Evolutionary conservation across 257 asterid genomes (phyloP), one percentile per base, ranked within the genome.

Genomic region (Jacaranda mimosifolia): DNA sequence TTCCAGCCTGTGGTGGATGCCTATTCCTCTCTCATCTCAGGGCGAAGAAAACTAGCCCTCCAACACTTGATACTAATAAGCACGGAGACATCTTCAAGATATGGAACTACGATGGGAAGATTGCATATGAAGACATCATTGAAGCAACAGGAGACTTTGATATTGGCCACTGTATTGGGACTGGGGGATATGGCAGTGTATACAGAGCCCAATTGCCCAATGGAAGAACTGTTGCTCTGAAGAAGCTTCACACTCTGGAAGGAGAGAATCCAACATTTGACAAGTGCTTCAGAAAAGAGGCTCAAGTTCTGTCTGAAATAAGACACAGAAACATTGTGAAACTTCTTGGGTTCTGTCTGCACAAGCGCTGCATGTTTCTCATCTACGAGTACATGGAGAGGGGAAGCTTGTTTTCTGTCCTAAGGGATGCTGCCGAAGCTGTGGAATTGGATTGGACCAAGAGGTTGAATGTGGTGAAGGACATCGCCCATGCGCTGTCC

Each of bases 71-170:
- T 48, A 48, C 58, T 52, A 52, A 18, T 3, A 46, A 65, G 55
- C n/a, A 32, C 2, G 71, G 53, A 43, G 53, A 65, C 15, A 42
- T 65, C 6, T 65, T 65, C 38, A 40, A 42, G 71, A 39, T 65
- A 65, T 65, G 71, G 73, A 39, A 62, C 7, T 64, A 3, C 36
- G 73, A 64, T 6, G 80, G 80, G 17, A 76, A 76, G 68, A 76
- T 76, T 3, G 68, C 52, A 0, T 65, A 65, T 35, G 43, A 66
- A 19, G 38, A 65, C 32, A 76, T 76, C 35, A 40, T 76, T 12
- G 26, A 13, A 19, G 80, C 74, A 0, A 76, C 80, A 0, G 59
- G 56, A 38, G 57, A 66, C 48, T 76, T 76, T 13, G 49, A 39
- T 14, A 5, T 15, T 5, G 18, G 45, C 1, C 26, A 65, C 46